Evolutionary conservation across 345 rosid genomes (phyloP).

Genomic region (Aethionema arabicum): DNA sequence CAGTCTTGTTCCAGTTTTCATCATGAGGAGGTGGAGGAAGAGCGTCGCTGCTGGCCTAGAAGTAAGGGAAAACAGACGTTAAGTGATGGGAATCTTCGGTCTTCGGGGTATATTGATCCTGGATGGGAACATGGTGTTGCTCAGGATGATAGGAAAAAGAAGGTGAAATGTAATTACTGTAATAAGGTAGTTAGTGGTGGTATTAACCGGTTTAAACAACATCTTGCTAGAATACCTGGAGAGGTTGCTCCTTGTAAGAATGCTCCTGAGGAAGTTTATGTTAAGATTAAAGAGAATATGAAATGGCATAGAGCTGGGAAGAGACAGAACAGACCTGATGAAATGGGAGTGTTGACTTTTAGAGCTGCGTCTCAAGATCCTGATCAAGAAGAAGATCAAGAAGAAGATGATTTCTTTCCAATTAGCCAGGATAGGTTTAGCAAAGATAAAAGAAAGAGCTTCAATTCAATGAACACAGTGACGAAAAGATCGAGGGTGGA

Average conservation of each 20-base stretch:
- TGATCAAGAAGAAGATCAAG: slow-evolving; percentile 50
- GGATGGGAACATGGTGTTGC: slow-evolving; percentile 87
- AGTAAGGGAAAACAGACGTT: slow-evolving; percentile 51
- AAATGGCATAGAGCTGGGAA: slow-evolving; percentile 78
- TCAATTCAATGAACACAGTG: slow-evolving; percentile 43
- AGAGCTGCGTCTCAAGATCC: slow-evolving; percentile 51
- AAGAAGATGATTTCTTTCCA: slow-evolving; percentile 43
- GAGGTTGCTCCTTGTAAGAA: slow-evolving; percentile 70
- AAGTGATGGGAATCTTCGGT: slow-evolving; percentile 54
- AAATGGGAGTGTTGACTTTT: slow-evolving; percentile 42
- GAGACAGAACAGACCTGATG: slow-evolving; percentile 57
- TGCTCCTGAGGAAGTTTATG: slow-evolving; percentile 72
- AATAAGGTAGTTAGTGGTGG: slow-evolving; percentile 74
- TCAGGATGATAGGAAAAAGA: slow-evolving; percentile 77
- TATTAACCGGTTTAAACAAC: slow-evolving; percentile 79
- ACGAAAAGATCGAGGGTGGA: slow-evolving; percentile 56
- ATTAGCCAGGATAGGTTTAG: slow-evolving; percentile 47
- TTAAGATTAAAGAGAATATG: slow-evolving; percentile 73
- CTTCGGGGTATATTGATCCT: slow-evolving; percentile 76
- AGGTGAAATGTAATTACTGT: slow-evolving; percentile 73
- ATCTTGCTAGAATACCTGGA: slow-evolving; percentile 79
- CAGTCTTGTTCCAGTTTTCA: slow-evolving; percentile 45
- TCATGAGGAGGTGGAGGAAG: slow-evolving; percentile 37
- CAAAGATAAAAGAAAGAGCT: slow-evolving; percentile 44
- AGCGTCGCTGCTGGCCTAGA: slow-evolving; percentile 36